Percentiles rank a stretch among this genome's conserved stretches.
Conservation (phyloP, 1,284 basidiomycete species). For the Microbotryum scabiosae region DNA sequence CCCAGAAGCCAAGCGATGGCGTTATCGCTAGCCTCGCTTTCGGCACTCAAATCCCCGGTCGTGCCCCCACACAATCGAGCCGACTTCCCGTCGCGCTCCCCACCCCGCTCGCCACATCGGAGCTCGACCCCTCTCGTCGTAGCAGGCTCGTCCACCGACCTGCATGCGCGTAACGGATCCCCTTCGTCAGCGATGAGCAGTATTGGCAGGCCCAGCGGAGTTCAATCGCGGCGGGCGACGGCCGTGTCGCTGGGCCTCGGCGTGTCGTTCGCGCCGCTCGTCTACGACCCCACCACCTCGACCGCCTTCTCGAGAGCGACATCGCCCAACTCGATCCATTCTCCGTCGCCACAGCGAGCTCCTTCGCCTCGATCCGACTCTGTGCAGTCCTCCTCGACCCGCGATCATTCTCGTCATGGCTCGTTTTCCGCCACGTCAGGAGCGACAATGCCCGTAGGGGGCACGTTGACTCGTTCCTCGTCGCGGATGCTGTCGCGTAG, state of each 20-base stretch:
- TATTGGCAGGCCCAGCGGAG: too few species aligned
- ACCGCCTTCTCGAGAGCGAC: not conserved
- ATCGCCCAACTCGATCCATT: not conserved
- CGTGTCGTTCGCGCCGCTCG: conserved; percentile 15
- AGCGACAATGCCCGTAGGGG: not conserved
- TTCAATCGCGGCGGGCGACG: not conserved
- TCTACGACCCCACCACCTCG: not conserved
- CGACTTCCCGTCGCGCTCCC: too few species aligned
- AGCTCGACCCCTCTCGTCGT: too few species aligned
- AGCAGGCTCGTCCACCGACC: too few species aligned
- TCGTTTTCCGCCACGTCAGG: not conserved
- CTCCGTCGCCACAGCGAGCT: conserved; percentile 6
- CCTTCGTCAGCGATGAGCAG: too few species aligned
- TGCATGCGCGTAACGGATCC: too few species aligned
- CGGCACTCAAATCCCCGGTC: too few species aligned
- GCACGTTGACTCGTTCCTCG: not conserved
- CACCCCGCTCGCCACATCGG: too few species aligned
- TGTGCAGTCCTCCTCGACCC: not conserved
- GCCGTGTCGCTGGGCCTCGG: conserved; percentile 22
- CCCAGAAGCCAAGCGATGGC: too few species aligned
- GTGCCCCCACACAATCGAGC: too few species aligned
- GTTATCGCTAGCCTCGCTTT: too few species aligned
- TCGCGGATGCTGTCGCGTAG: not conserved
- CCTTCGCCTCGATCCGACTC: conserved; percentile 1
- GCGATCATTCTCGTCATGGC: not conserved